Percentiles rank a stretch among this genome's conserved stretches.
Conservation (phyloP, 257 asterid genomes). For the Nicotiana attenuata region DNA sequence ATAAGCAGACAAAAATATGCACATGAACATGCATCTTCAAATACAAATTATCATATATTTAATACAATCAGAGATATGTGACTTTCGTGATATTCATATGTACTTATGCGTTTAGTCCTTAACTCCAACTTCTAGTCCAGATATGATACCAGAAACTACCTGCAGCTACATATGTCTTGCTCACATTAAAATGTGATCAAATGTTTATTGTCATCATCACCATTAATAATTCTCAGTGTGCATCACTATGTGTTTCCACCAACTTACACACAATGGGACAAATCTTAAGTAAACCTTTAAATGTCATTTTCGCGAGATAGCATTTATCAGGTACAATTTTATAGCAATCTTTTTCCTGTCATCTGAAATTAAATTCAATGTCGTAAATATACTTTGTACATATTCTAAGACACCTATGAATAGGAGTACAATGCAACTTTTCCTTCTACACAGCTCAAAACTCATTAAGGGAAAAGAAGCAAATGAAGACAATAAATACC, state of each 20-base stretch:
- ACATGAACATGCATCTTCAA: neutral
- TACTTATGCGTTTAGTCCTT: neutral
- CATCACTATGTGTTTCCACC: neutral
- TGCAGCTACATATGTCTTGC: neutral
- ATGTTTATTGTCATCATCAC: neutral
- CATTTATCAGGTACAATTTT: neutral
- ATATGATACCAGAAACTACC: neutral
- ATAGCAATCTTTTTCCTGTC: neutral
- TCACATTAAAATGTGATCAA: neutral
- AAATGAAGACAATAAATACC: neutral
- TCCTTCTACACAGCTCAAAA: neutral
- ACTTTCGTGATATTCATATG: neutral
- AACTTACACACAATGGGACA: neutral
- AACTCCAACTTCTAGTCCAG: neutral
- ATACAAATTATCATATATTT: neutral
- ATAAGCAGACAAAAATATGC: neutral
- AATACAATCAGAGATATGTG: neutral
- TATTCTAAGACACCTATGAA: neutral
- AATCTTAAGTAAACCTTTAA: neutral
- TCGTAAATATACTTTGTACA: neutral
- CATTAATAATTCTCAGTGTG: neutral
- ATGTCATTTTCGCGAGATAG: neutral
- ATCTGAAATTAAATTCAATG: neutral
- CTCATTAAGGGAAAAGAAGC: neutral
- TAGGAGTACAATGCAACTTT: neutral